These are phyloP conservation scores for Lipomyces yamanashiensis DNA, from an alignment of 805 yeast genomes.

Conservation along the genomic window DNA sequence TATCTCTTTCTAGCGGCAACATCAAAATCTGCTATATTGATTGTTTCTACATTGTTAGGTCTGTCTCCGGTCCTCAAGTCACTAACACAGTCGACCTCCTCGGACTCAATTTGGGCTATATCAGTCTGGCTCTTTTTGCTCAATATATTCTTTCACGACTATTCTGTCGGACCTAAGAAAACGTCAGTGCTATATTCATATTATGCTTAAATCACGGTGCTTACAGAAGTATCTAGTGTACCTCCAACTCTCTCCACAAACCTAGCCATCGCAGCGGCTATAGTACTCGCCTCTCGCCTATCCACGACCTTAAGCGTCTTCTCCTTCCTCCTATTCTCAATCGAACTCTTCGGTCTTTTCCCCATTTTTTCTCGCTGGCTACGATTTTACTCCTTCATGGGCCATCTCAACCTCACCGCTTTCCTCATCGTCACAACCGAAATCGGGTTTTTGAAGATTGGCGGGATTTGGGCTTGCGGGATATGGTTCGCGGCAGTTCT, in stretches of 20 bases:
- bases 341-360: constrained; percentile 70
- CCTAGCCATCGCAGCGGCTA: constrained; percentile 80
- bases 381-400: constrained; percentile 46
- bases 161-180: constrained; percentile 53
- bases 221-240: constrained; percentile 26
- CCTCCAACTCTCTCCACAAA: constrained; percentile 73
- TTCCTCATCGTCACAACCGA: constrained; percentile 41
- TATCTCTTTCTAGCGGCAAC: constrained; percentile 14
- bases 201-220: no score
- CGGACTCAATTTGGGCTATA: constrained; percentile 94
- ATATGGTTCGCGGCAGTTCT: constrained; percentile 59
- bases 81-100: constrained; percentile 82
- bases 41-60: constrained; percentile 71
- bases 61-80: constrained; percentile 90
- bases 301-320: constrained; percentile 76
- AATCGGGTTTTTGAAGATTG: constrained; percentile 46
- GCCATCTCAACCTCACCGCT: constrained; percentile 27
- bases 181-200: constrained; percentile 9
- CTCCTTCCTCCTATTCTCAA: constrained; percentile 75
- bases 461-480: constrained; percentile 50
- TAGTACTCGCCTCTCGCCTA: constrained; percentile 88
- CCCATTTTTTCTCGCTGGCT: constrained; percentile 72
- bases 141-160: constrained; percentile 71
- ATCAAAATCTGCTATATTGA: constrained; percentile 66
- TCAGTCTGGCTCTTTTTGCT: constrained; percentile 76